Evolutionary conservation across 1,284 basidiomycete species (phyloP).

Genomic region (Puccinia hordei): DNA sequence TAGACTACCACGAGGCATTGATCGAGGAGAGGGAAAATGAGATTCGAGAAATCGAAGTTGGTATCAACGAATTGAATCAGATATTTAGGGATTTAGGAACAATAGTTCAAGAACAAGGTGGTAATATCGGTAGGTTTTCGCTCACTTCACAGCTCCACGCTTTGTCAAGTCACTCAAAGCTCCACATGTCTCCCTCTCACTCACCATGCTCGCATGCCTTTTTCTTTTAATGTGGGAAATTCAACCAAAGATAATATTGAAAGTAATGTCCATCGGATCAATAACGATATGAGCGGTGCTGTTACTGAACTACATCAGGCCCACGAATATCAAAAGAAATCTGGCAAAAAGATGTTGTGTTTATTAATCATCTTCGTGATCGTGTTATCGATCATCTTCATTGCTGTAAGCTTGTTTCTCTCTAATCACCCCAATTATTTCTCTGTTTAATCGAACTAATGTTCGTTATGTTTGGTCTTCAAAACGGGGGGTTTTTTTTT

Average conservation of each 20-base stretch:
- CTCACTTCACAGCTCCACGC: neutral
- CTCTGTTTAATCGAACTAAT: neutral
- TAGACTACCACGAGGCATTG: constrained; percentile 93
- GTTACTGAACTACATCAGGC: constrained; percentile 85
- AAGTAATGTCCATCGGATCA: constrained; percentile 84
- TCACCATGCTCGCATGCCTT: neutral
- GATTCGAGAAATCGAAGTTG: constrained; percentile 93
- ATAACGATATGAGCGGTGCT: constrained; percentile 79
- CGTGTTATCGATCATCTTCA: constrained; percentile 82
- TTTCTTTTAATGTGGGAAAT: neutral
- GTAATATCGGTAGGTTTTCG: constrained; percentile 76
- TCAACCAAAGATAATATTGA: constrained; percentile 82
- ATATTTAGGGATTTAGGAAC: constrained; percentile 96
- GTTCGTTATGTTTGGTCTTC: neutral
- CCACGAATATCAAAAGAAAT: constrained; percentile 90
- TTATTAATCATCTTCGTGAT: constrained; percentile 78
- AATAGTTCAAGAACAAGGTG: constrained; percentile 89
- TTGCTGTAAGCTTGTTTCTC: constrained; percentile 71
- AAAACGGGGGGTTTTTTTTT: neutral
- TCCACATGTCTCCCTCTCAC: neutral
- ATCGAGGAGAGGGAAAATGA: constrained; percentile 93
- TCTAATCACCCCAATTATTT: neutral
- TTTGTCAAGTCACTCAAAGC: constrained; percentile 5
- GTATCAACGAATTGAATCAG: constrained; percentile 93
- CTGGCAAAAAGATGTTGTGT: constrained; percentile 84